Percentiles rank a stretch among this genome's conserved stretches.
Evolutionary conservation across 75 land plant genomes (phyloP).

Genomic region (Ceratopteris richardii): DNA sequence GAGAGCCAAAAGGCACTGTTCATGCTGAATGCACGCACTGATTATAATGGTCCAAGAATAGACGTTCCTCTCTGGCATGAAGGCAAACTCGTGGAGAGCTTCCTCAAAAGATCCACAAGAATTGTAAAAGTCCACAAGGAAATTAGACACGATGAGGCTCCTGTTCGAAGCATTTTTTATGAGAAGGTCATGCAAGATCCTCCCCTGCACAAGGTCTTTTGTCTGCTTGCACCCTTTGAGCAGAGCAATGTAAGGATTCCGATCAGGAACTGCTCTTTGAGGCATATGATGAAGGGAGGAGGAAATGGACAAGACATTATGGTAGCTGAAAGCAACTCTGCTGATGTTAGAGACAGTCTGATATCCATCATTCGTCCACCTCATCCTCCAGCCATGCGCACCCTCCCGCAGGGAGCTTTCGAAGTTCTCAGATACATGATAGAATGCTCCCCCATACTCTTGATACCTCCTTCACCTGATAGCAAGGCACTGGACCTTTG

Average conservation of each 20-base stretch:
- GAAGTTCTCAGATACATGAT: no score
- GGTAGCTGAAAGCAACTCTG: no score
- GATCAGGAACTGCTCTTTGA: no score
- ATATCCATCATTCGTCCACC: no score
- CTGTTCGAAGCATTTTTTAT: neutral
- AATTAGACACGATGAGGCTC: neutral
- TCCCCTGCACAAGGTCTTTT: neutral
- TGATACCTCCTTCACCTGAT: no score
- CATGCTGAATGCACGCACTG: constrained; percentile 2
- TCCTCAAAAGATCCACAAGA: neutral
- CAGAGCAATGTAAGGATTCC: neutral
- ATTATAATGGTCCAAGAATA: constrained; percentile 6
- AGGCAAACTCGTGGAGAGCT: neutral
- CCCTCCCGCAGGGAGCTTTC: no score
- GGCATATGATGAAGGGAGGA: no score
- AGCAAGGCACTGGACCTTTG: no score
- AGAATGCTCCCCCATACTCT: no score
- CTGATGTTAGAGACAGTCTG: no score
- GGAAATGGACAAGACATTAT: no score
- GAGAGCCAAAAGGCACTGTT: neutral
- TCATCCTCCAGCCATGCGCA: no score
- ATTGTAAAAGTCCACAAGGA: neutral
- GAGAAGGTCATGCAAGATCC: neutral
- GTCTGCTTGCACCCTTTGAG: neutral
- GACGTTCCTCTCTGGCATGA: neutral